These are phyloP conservation scores for Sporothrix dimorphospora DNA, from an alignment of 2,329 filamentous ascomycete genomes.

Conservation along the genomic window DNA sequence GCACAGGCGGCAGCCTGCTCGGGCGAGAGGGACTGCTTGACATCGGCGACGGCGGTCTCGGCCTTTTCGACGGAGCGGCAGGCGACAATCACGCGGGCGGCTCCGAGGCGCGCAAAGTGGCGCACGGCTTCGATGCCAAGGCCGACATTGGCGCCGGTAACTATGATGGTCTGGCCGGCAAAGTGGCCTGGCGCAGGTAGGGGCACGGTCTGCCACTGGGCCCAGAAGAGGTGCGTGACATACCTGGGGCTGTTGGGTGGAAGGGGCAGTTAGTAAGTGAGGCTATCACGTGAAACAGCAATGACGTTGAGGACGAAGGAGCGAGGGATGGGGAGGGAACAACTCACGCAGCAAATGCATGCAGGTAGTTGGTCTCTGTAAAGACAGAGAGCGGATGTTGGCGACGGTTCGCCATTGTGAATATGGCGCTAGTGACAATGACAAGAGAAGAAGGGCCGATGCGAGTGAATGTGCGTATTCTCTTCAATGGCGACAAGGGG, in stretches of 20 bases:
- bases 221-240: conserved; percentile 31
- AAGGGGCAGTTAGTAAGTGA: background rate
- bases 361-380: conserved; percentile 30
- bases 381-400: conserved; percentile 27
- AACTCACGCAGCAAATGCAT: conserved; percentile 28
- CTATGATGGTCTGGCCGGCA: conserved; percentile 40
- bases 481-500: background rate
- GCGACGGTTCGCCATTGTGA: conserved; percentile 15
- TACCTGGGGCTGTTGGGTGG: conserved; percentile 23
- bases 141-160: conserved; percentile 47
- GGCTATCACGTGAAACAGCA: background rate
- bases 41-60: conserved; percentile 44
- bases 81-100: conserved; percentile 46
- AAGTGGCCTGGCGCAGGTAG: conserved; percentile 34
- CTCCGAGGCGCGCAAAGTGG: conserved; percentile 44
- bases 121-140: conserved; percentile 46
- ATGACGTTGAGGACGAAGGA: background rate
- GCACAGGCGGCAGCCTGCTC: conserved; percentile 30
- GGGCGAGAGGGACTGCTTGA: conserved; percentile 39
- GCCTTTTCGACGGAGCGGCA: conserved; percentile 44
- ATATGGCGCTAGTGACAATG: background rate
- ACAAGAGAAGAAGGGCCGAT: background rate
- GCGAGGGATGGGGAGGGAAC: background rate
- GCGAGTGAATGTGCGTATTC: background rate
- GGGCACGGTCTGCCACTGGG: conserved; percentile 34